Evolutionary conservation across 1,284 basidiomycete species (phyloP), one percentile per base, ranked within the genome.

Genomic region (Apiotrichum mycotoxinovorans): DNA sequence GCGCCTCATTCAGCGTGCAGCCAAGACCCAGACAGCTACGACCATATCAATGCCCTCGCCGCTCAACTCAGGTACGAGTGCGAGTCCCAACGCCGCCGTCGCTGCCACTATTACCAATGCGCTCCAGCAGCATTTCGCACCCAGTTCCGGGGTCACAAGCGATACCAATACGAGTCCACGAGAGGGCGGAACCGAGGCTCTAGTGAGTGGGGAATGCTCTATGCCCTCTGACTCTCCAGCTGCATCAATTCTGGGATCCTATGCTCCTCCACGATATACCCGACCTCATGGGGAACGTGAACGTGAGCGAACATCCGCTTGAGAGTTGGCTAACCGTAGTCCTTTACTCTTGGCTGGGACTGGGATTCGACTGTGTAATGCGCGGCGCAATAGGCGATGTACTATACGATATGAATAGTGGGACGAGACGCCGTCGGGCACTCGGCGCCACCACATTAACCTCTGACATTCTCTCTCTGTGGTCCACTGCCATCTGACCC

Each of bases 1-100:
- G 2, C 44, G 67, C 23, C 58, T 70, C 11, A 64, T 70, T 37
- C 50, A 63, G 45, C 47, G 63, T 9, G 56, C 57, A 4, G 30
- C 53, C 35, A 22, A 48, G 34, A 25, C 18, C 4, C 54, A 54
- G 22, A 43, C 27, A 1, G 63, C 61, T 12, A 60, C 47, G 33
- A 66, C 62, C 3, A 61, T 45, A 10, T 34, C 54, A 33, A 18
- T 43, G 43, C 33, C 43, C n/a, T 64, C 65, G n/a, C 64, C 54
- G 37, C 18, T 45, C 44, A 34, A 37, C n/a, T 41, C 44, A 12
- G 35, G 26, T 9, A 37, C 40, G 2, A 35, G 38, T 23, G 30
- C 46, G 0, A 27, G 27, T 12, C 52, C 52, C 26, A 46, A 51
- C 26, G 37, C 54, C 17, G 35, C 48, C 8, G 26, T 51, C 0